Evolutionary conservation across 495 filamentous ascomycete genomes (phyloP).

Genomic region (Neurospora discreta): DNA sequence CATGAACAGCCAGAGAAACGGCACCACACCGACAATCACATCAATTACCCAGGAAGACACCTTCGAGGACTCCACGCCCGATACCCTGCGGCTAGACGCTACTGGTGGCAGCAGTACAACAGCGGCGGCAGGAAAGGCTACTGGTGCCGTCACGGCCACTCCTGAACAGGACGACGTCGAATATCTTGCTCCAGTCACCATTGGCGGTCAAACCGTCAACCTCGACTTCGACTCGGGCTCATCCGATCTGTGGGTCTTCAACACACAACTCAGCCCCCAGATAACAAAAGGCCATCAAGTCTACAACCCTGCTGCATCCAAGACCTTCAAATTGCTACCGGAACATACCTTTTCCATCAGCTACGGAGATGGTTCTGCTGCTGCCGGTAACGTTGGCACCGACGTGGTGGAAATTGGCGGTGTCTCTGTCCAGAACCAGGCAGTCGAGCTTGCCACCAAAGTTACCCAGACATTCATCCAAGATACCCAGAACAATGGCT

Average conservation of each 20-base stretch:
- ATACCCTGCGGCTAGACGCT: constrained; percentile 7
- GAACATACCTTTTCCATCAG: constrained; percentile 49
- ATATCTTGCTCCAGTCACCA: constrained; percentile 58
- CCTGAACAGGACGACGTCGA: constrained; percentile 53
- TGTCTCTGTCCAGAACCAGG: constrained; percentile 52
- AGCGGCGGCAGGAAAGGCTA: background rate
- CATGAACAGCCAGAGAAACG: constrained; percentile 15
- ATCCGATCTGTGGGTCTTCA: constrained; percentile 79
- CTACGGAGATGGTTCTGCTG: constrained; percentile 66
- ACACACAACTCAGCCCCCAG: constrained; percentile 41
- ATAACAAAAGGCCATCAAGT: constrained; percentile 41
- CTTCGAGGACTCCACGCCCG: constrained; percentile 4
- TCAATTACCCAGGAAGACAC: background rate
- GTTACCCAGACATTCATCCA: constrained; percentile 54
- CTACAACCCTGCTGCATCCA: constrained; percentile 52
- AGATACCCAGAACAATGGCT: constrained; percentile 53
- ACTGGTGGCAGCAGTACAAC: background rate
- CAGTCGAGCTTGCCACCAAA: constrained; percentile 56
- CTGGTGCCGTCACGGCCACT: constrained; percentile 47
- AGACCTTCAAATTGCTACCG: constrained; percentile 33
- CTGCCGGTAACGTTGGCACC: constrained; percentile 54
- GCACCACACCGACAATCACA: background rate
- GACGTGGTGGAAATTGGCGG: constrained; percentile 69
- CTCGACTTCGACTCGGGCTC: constrained; percentile 81
- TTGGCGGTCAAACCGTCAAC: constrained; percentile 63